These are phyloP conservation scores for Flaveria trinervia DNA, from an alignment of 129 eudicot genomes.

Conservation along the genomic window DNA sequence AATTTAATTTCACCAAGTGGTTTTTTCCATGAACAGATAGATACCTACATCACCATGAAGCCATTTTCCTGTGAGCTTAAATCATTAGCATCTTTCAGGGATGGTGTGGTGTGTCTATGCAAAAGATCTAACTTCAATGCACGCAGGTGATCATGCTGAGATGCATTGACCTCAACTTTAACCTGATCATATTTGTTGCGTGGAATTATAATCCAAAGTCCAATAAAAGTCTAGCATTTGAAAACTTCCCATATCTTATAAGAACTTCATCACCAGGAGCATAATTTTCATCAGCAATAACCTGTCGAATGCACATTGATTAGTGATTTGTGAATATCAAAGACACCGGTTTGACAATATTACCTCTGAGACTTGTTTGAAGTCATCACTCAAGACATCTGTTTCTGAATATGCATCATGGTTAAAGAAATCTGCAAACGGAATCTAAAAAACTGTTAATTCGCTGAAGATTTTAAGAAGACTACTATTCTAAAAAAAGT, in stretches of 20 bases:
- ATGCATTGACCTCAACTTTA: conserved; percentile 52
- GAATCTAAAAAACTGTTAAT: conserved; percentile 51
- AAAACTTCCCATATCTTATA: conserved; percentile 81
- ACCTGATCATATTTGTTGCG: conserved; percentile 72
- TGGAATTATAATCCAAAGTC: conserved; percentile 79
- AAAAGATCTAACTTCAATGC: conserved; percentile 68
- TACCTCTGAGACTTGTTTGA: conserved; percentile 65
- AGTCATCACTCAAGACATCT: conserved; percentile 55
- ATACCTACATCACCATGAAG: conserved; percentile 68
- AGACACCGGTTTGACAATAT: conserved; percentile 6
- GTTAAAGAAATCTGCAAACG: conserved; percentile 88
- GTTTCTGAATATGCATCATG: conserved; percentile 75
- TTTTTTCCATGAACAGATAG: conserved; percentile 19
- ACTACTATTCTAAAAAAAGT: neutral
- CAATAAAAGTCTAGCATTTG: conserved; percentile 71
- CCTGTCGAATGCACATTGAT: conserved; percentile 40
- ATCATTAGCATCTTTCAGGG: conserved; percentile 48
- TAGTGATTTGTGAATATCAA: neutral
- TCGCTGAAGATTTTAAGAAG: conserved; percentile 12
- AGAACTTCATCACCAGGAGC: conserved; percentile 84
- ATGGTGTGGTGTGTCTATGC: conserved; percentile 42
- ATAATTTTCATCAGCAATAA: conserved; percentile 71
- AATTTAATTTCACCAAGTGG: conserved; percentile 10
- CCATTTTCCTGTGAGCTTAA: conserved; percentile 43
- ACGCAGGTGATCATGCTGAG: conserved; percentile 55